phyloP scores from a whole-genome alignment of 1,284 basidiomycete species.

The Ustilago xerochloae region DNA sequence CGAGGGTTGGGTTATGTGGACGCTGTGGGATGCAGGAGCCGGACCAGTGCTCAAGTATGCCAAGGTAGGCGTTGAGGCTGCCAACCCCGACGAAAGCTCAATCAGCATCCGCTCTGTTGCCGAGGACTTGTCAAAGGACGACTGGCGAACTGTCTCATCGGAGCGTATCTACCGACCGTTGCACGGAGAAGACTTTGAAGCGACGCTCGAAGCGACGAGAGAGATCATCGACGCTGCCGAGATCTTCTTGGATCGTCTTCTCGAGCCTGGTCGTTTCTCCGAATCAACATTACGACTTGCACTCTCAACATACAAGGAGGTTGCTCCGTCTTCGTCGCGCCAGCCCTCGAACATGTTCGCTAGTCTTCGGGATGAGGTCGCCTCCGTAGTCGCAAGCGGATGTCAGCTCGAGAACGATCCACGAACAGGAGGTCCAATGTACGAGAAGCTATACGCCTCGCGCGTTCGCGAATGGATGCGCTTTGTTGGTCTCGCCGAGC shows the following conservation, averaged over 20 bases:
- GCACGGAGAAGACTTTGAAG: constrained; percentile 58
- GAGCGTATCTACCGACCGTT: constrained; percentile 52
- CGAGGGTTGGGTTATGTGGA: constrained; percentile 59
- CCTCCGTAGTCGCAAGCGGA: constrained; percentile 34
- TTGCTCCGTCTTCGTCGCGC: constrained; percentile 9
- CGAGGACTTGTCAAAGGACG: constrained; percentile 32
- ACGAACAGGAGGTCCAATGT: constrained; percentile 38
- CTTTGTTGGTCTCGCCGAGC: constrained; percentile 58
- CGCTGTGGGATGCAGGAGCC: constrained; percentile 60
- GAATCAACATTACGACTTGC: constrained; percentile 41
- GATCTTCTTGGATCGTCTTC: constrained; percentile 56
- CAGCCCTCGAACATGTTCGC: constrained; percentile 24
- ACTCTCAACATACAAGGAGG: constrained; percentile 34
- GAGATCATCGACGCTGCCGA: constrained; percentile 37
- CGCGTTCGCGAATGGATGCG: constrained; percentile 58
- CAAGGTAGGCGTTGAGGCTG: constrained; percentile 43
- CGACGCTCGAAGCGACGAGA: constrained; percentile 43
- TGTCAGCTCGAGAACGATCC: constrained; percentile 49
- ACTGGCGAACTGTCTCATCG: constrained; percentile 52
- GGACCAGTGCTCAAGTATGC: constrained; percentile 52
- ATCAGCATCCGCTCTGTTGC: constrained; percentile 28
- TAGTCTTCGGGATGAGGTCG: constrained; percentile 48
- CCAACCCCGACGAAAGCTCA: constrained; percentile 27
- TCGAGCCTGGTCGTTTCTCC: constrained; percentile 60
- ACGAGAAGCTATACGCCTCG: constrained; percentile 45